Percentiles rank a stretch among this genome's conserved stretches.
Conservation (phyloP, 2,329 filamentous ascomycete species). For the Teratosphaeria destructans region DNA sequence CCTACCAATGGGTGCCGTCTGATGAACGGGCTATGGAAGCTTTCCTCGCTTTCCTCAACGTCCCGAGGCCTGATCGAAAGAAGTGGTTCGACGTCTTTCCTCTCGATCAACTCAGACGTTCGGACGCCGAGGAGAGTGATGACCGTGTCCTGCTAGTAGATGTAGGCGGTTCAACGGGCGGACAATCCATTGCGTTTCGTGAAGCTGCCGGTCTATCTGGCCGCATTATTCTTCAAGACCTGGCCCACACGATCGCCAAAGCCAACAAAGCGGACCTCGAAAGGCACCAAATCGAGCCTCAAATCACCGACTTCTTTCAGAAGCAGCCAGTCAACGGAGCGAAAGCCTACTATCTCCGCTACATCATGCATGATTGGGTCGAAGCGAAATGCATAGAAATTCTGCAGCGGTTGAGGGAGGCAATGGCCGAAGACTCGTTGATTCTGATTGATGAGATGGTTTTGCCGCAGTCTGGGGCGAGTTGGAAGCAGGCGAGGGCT, state of each 20-base stretch:
- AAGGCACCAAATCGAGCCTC: conserved; percentile 2
- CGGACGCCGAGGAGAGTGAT: neutral
- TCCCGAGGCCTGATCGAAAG: neutral
- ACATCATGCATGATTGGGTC: conserved; percentile 16
- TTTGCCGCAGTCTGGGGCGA: conserved; percentile 1
- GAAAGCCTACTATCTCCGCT: conserved; percentile 19
- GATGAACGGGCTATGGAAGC: conserved; percentile 2
- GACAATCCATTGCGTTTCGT: conserved; percentile 4
- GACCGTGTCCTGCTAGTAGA: conserved; percentile 8
- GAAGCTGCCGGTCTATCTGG: conserved; percentile 5
- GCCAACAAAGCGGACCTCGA: neutral
- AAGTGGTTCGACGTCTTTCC: conserved; percentile 4
- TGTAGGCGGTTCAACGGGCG: conserved; percentile 8
- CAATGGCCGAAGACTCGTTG: conserved; percentile 7
- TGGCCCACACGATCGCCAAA: neutral
- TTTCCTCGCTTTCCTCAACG: conserved; percentile 5
- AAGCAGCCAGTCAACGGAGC: conserved; percentile 14
- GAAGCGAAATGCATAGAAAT: conserved; percentile 12
- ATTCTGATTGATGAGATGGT: conserved; percentile 9
- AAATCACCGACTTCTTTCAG: conserved; percentile 12
- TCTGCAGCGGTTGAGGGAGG: conserved; percentile 6
- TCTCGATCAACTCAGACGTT: conserved; percentile 1
- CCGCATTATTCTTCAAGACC: conserved; percentile 10
- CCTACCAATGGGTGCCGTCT: conserved; percentile 1
- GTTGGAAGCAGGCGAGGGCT: conserved; percentile 3